A percentile compares a stretch with the other conserved stretches of the same genome.
Evolutionary conservation across 2,329 filamentous ascomycete genomes (phyloP).

Genomic region (Didymella sp.): DNA sequence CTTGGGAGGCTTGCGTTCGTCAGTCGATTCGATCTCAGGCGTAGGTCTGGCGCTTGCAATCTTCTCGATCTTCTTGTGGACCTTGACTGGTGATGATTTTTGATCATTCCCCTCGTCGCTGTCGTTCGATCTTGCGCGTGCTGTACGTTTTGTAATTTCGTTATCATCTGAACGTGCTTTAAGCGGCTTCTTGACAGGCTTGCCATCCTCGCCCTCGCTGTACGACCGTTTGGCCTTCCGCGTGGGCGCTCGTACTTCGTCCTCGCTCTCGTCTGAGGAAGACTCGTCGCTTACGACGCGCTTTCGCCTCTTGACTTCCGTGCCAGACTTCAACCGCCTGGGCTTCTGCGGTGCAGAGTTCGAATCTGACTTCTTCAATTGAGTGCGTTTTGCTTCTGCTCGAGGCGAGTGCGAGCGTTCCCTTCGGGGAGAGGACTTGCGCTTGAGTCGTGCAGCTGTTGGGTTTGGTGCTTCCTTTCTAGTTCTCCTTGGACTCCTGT

Average conservation of each 20-base stretch:
- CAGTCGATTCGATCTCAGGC: slow-evolving; percentile 45
- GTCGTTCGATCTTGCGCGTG: slow-evolving; percentile 37
- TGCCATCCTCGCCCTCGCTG: slow-evolving; percentile 46
- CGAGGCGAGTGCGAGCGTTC: slow-evolving; percentile 48
- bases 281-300: slow-evolving; percentile 45
- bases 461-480: slow-evolving; percentile 45
- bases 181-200: slow-evolving; percentile 41
- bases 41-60: slow-evolving; percentile 40
- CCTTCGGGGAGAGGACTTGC: slow-evolving; percentile 40
- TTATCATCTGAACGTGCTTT: slow-evolving; percentile 44
- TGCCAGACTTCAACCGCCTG: slow-evolving; percentile 45
- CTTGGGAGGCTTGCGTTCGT: slow-evolving; percentile 43
- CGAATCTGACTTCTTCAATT: slow-evolving; percentile 33
- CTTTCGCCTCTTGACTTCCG: slow-evolving; percentile 43
- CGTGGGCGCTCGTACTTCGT: slow-evolving; percentile 46
- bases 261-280: slow-evolving; percentile 47
- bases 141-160: slow-evolving; percentile 33
- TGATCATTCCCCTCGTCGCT: slow-evolving; percentile 40
- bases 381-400: slow-evolving; percentile 36
- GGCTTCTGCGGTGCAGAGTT: slow-evolving; percentile 40
- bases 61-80: slow-evolving; percentile 37
- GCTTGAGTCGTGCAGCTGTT: slow-evolving; percentile 39
- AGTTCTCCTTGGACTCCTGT: slow-evolving; percentile 44
- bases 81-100: slow-evolving; percentile 36
- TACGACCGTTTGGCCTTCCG: slow-evolving; percentile 45